Evolutionary conservation across 1,284 basidiomycete genomes (phyloP).

Genomic region (Puccinia coronata): DNA sequence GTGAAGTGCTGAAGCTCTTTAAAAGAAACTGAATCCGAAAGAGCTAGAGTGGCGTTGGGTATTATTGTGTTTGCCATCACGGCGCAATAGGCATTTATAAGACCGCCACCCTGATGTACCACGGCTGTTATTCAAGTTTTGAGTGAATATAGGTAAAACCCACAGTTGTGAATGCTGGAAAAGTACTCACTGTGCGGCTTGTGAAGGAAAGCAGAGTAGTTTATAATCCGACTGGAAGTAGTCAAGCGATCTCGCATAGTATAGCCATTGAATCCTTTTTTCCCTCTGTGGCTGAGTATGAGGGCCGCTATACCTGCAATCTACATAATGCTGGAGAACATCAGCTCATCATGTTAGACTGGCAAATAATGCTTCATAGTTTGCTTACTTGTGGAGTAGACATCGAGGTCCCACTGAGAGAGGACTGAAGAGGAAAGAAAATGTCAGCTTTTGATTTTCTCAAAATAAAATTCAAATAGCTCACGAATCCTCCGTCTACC

Average conservation of each 20-base stretch:
- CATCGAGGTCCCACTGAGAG: slow-evolving; percentile 44
- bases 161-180: background rate
- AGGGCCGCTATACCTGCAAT: slow-evolving; percentile 47
- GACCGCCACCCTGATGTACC: slow-evolving; percentile 45
- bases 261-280: slow-evolving; percentile 10
- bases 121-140: slow-evolving; percentile 13
- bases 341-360: background rate
- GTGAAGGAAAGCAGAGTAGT: background rate
- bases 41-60: slow-evolving; percentile 20
- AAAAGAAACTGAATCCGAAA: slow-evolving; percentile 42
- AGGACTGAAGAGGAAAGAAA: background rate
- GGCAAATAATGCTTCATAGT: no score
- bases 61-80: slow-evolving; percentile 43
- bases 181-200: slow-evolving; percentile 2
- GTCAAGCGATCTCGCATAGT: slow-evolving; percentile 39
- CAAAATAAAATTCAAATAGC: background rate
- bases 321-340: background rate
- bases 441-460: background rate
- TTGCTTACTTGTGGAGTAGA: slow-evolving; percentile 43
- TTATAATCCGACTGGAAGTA: slow-evolving; percentile 12
- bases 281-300: slow-evolving; percentile 26
- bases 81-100: slow-evolving; percentile 47
- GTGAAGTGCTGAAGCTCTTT: slow-evolving; percentile 20
- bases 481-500: slow-evolving; percentile 35
- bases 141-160: background rate